phyloP scores from a whole-genome alignment of 495 filamentous ascomycete genomes.

The Chaetomium fimeti region DNA sequence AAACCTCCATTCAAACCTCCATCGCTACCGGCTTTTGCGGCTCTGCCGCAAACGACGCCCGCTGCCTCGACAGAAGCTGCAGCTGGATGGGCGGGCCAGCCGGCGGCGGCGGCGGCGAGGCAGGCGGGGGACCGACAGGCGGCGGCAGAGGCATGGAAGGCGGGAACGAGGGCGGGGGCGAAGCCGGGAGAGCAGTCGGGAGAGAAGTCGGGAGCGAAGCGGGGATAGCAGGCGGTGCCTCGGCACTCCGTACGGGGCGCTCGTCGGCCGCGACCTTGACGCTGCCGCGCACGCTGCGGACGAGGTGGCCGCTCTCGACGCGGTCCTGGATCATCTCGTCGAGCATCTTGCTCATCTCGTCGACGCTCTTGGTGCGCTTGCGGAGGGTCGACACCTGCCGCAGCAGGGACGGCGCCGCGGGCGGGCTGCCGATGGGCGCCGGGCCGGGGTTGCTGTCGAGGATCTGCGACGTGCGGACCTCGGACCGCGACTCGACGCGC shows the following conservation, averaged over 20 bases:
- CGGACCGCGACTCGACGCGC: slow-evolving; percentile 42
- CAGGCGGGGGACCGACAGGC: slow-evolving; percentile 21
- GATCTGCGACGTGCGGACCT: slow-evolving; percentile 47
- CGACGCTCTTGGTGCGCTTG: slow-evolving; percentile 67
- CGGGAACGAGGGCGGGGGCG: slow-evolving; percentile 22
- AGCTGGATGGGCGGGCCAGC: slow-evolving; percentile 36
- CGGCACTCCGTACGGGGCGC: not conserved
- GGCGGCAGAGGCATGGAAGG: slow-evolving; percentile 16
- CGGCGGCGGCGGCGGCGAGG: slow-evolving; percentile 16
- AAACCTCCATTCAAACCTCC: slow-evolving; percentile 35
- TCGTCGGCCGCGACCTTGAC: slow-evolving; percentile 43
- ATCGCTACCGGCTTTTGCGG: slow-evolving; percentile 29
- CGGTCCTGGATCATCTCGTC: slow-evolving; percentile 93
- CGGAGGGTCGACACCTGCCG: slow-evolving; percentile 42
- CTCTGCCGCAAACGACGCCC: slow-evolving; percentile 28
- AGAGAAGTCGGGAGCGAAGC: slow-evolving; percentile 20
- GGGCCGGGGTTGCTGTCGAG: slow-evolving; percentile 41
- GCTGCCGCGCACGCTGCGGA: slow-evolving; percentile 59
- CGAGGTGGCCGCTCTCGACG: slow-evolving; percentile 65
- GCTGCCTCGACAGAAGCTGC: slow-evolving; percentile 40
- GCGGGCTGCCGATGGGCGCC: slow-evolving; percentile 39
- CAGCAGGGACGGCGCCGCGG: slow-evolving; percentile 39
- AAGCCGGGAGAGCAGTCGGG: not conserved
- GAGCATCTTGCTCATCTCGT: slow-evolving; percentile 85
- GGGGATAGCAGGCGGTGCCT: not conserved